phyloP scores from a whole-genome alignment of 805 yeast genomes.

The Candida rishiriensis region DNA sequence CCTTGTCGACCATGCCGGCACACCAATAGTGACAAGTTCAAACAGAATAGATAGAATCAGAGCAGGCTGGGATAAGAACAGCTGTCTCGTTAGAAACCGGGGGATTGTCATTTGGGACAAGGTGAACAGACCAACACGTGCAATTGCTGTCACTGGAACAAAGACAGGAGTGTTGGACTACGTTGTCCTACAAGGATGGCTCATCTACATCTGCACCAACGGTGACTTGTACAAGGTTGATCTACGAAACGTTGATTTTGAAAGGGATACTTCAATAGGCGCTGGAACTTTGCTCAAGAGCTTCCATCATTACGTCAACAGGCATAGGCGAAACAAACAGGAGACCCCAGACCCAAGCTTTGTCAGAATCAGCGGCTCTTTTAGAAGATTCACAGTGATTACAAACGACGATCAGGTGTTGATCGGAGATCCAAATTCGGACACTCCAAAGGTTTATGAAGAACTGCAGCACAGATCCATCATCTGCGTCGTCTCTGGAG shows the following conservation, averaged over 20 bases:
- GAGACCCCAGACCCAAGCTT: slow-evolving; percentile 29
- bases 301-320: slow-evolving; percentile 31
- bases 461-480: slow-evolving; percentile 46
- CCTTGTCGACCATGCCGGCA: slow-evolving; percentile 11
- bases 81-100: slow-evolving; percentile 41
- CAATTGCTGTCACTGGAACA: slow-evolving; percentile 31
- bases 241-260: slow-evolving; percentile 19
- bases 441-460: slow-evolving; percentile 32
- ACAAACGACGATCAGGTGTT: slow-evolving; percentile 46
- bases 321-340: slow-evolving; percentile 21
- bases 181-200: slow-evolving; percentile 46
- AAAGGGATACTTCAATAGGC: slow-evolving; percentile 7
- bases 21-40: slow-evolving; percentile 2
- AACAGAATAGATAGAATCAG: slow-evolving; percentile 40
- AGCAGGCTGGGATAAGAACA: slow-evolving; percentile 67
- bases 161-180: slow-evolving; percentile 44
- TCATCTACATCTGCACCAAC: slow-evolving; percentile 44
- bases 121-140: slow-evolving; percentile 38
- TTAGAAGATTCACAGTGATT: slow-evolving; percentile 49
- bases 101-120: slow-evolving; percentile 60
- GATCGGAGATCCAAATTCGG: slow-evolving; percentile 32
- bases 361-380: slow-evolving; percentile 52
- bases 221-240: slow-evolving; percentile 39
- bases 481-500: slow-evolving; percentile 61
- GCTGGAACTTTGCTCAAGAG: slow-evolving; percentile 11